phyloP scores from a whole-genome alignment of 208 protist species.

The Histomonas meleagridis region DNA sequence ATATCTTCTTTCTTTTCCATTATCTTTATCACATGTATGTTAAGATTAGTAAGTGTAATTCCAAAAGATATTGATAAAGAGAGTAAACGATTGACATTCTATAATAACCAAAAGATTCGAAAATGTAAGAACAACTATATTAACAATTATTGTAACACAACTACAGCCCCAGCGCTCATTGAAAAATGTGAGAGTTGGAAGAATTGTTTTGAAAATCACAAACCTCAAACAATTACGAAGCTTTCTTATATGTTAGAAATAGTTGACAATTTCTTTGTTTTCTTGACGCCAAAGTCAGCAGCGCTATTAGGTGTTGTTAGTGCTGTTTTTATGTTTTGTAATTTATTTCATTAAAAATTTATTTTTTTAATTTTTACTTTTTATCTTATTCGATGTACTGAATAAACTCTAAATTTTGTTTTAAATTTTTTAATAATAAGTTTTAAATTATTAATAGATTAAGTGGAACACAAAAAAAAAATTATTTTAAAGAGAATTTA shows the following conservation, averaged over 20 bases:
- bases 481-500: no score
- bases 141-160: neutral
- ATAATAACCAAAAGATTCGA: neutral
- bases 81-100: neutral
- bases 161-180: neutral
- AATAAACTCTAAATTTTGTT: no score
- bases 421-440: no score
- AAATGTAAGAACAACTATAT: neutral
- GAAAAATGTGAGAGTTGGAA: neutral
- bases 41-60: neutral
- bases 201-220: neutral
- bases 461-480: no score
- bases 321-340: neutral
- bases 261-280: neutral
- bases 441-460: no score
- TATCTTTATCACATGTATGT: neutral
- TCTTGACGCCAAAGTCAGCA: neutral
- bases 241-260: neutral
- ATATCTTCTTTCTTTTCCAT: no score
- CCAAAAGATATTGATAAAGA: neutral
- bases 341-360: neutral
- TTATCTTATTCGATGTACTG: no score
- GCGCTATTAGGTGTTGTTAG: neutral
- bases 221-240: neutral
- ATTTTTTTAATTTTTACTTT: no score